Evolutionary conservation across 306 rosid genomes (phyloP).

Genomic region (Leucaena leucocephala): DNA sequence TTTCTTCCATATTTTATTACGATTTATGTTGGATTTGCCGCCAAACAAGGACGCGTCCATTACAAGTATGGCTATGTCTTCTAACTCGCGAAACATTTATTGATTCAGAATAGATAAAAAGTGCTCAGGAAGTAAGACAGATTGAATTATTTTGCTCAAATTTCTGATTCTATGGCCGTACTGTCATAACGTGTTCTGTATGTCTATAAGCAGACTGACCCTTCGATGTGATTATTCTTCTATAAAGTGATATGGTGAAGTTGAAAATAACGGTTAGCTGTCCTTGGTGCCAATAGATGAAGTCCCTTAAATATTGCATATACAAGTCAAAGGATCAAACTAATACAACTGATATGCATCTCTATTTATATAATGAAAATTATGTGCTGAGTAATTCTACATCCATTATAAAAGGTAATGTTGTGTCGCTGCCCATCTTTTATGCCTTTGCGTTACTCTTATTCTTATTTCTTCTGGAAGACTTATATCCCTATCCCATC

Average conservation of each 20-base stretch:
- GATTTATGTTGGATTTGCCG: not conserved
- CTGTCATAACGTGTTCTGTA: no score
- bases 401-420: no score
- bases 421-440: no score
- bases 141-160: no score
- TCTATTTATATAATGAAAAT: not conserved
- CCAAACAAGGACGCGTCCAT: not conserved
- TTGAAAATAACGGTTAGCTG: not conserved
- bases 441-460: constrained; percentile 1
- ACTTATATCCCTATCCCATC: not conserved
- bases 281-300: not conserved
- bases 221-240: constrained; percentile 13
- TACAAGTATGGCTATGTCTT: not conserved
- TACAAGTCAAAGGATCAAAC: not conserved
- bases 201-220: not conserved
- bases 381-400: no score
- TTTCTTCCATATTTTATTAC: not conserved
- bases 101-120: constrained; percentile 19
- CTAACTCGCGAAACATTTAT: constrained; percentile 7
- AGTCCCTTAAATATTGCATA: not conserved
- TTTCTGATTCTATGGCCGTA: no score
- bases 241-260: not conserved
- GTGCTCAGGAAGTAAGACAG: constrained; percentile 5
- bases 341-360: not conserved
- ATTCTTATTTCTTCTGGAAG: constrained; percentile 2